These are phyloP conservation scores for Kurtzmaniella cleridarum DNA, from an alignment of 805 yeast species.

Conservation along the genomic window DNA sequence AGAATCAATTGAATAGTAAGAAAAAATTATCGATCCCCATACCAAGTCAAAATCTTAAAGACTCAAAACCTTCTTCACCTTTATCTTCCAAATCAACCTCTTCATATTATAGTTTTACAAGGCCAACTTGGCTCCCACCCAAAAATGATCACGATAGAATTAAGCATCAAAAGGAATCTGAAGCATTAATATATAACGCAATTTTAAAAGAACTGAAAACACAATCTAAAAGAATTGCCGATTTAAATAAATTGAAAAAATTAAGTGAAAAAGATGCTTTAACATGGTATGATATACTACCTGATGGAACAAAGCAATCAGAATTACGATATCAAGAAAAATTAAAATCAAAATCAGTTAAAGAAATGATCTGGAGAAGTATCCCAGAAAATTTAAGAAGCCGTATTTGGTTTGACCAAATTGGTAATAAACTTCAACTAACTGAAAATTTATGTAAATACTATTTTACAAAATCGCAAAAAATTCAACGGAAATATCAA, in stretches of 20 bases:
- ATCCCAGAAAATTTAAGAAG: slow-evolving; percentile 28
- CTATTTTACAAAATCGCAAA: slow-evolving; percentile 1
- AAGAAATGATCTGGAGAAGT: slow-evolving; percentile 20
- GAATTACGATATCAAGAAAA: slow-evolving; percentile 17
- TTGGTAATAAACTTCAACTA: slow-evolving; percentile 26
- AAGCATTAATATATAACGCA: slow-evolving; percentile 37
- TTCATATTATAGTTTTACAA: slow-evolving; percentile 39
- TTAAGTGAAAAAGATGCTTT: slow-evolving; percentile 30
- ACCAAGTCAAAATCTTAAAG: not conserved
- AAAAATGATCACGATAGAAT: slow-evolving; percentile 47
- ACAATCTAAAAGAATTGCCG: slow-evolving; percentile 22
- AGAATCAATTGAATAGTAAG: not conserved
- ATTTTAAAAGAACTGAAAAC: slow-evolving; percentile 31
- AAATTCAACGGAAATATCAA: slow-evolving; percentile 1
- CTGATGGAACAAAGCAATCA: slow-evolving; percentile 4
- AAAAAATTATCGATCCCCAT: not conserved
- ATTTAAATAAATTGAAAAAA: slow-evolving; percentile 25
- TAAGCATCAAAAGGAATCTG: slow-evolving; percentile 52
- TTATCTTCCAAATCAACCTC: slow-evolving; percentile 1
- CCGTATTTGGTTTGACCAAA: slow-evolving; percentile 46
- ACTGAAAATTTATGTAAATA: slow-evolving; percentile 7
- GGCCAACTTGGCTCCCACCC: slow-evolving; percentile 67
- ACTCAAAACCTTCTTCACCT: slow-evolving; percentile 4
- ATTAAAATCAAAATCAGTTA: slow-evolving; percentile 11
- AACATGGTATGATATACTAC: slow-evolving; percentile 13